These are phyloP conservation scores for Xylaria sp. DNA, from an alignment of 2,329 filamentous ascomycete genomes.

Conservation along the genomic window DNA sequence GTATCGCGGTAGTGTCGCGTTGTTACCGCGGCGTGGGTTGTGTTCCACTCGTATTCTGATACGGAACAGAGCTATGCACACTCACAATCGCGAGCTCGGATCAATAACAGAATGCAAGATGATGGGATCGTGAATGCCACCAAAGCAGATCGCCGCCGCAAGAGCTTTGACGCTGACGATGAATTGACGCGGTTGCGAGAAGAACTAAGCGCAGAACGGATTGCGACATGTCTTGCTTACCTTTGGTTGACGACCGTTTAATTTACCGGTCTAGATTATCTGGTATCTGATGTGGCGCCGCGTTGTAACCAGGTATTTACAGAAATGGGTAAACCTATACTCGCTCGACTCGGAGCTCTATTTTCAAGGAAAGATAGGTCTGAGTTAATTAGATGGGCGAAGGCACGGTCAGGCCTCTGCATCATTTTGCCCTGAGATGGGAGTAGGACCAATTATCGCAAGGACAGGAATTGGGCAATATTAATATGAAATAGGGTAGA, in stretches of 20 bases:
- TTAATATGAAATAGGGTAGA: not conserved
- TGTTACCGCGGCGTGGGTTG: constrained; percentile 20
- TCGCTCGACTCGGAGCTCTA: no score
- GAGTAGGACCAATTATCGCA: constrained; percentile 17
- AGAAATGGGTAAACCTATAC: no score
- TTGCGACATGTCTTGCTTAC: constrained; percentile 23
- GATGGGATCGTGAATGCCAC: constrained; percentile 42
- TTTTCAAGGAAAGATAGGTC: not conserved
- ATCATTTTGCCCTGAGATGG: constrained; percentile 16
- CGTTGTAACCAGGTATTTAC: not conserved
- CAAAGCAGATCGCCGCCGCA: constrained; percentile 30
- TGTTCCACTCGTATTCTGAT: constrained; percentile 12
- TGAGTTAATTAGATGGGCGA: no score
- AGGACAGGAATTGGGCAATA: constrained; percentile 5
- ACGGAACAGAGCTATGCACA: constrained; percentile 7
- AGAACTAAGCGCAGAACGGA: constrained; percentile 23
- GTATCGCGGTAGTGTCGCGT: constrained; percentile 22
- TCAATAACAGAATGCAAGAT: constrained; percentile 44
- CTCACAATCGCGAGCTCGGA: constrained; percentile 9
- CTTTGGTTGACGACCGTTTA: constrained; percentile 22
- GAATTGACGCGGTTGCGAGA: constrained; percentile 17
- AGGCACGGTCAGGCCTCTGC: not conserved
- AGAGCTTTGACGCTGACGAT: constrained; percentile 15
- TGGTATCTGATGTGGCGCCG: not conserved
- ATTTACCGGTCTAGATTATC: not conserved